Conservation (phyloP, 352 stramenopile genomes). For the Pythium guiyangense region DNA sequence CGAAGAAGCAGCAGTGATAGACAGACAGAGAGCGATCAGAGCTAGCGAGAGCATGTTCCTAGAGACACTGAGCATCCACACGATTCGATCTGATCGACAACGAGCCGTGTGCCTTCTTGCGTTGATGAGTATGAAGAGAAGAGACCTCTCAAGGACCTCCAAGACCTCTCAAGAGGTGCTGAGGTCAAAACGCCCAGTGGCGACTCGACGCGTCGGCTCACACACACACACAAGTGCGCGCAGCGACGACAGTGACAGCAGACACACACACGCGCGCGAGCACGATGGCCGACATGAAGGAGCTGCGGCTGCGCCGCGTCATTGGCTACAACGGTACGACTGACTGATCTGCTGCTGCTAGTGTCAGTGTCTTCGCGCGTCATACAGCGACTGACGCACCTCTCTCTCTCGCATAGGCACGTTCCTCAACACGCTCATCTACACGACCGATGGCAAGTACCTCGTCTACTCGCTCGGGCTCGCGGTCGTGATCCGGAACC, state of each 20-base stretch:
- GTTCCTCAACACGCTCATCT: constrained; percentile 68
- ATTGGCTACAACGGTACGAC: constrained; percentile 77
- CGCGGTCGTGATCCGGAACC: constrained; percentile 80
- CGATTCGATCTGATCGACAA: too few relatives aligned
- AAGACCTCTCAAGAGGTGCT: too few relatives aligned
- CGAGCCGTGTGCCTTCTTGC: too few relatives aligned
- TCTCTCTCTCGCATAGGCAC: constrained; percentile 20
- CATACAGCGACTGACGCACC: background rate
- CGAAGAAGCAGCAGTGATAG: constrained; percentile 45
- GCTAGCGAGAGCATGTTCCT: too few relatives aligned
- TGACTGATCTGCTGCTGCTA: background rate
- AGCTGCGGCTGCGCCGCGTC: constrained; percentile 72
- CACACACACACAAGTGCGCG: background rate
- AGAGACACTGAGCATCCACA: too few relatives aligned
- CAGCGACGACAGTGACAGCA: constrained; percentile 1
- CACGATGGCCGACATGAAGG: constrained; percentile 58
- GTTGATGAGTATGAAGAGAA: too few relatives aligned
- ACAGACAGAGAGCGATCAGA: background rate
- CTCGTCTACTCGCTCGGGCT: constrained; percentile 86
- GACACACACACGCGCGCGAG: background rate
- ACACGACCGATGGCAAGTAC: constrained; percentile 74
- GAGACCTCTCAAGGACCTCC: too few relatives aligned
- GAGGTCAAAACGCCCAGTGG: too few relatives aligned
- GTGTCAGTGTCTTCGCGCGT: background rate
- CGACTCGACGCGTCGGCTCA: background rate